Evolutionary conservation across 768 basidiomycete species (phyloP).

Genomic region (Chlorophyllum brunneum): DNA sequence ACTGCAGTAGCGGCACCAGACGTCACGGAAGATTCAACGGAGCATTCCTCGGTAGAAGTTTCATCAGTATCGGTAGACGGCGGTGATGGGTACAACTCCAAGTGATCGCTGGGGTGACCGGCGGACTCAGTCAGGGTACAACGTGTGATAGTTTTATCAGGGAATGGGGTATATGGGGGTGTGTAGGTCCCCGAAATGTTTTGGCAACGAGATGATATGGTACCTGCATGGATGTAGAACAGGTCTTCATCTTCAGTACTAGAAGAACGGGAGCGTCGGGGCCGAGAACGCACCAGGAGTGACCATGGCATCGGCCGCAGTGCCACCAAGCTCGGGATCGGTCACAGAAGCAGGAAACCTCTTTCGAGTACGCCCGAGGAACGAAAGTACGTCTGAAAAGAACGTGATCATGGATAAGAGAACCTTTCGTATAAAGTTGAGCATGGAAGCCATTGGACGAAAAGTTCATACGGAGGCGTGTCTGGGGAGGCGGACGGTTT

Average conservation of each 20-base stretch:
- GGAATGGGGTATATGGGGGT: neutral
- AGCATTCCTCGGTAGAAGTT: neutral
- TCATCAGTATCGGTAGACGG: neutral
- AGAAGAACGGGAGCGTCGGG: neutral
- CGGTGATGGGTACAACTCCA: neutral
- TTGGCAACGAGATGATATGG: neutral
- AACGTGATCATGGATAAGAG: neutral
- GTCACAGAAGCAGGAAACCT: neutral
- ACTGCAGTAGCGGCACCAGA: neutral
- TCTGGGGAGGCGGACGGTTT: neutral
- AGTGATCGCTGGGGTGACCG: neutral
- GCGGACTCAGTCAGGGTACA: neutral
- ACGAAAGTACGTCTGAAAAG: neutral
- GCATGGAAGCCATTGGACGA: neutral
- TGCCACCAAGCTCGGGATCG: neutral
- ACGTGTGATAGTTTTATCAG: neutral
- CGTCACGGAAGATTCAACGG: neutral
- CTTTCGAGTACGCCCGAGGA: neutral
- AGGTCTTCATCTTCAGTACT: neutral
- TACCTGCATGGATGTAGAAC: neutral
- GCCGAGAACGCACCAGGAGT: neutral
- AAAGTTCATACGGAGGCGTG: neutral
- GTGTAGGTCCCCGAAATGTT: too few relatives aligned
- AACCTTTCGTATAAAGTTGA: neutral
- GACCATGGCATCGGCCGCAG: neutral